phyloP scores from a whole-genome alignment of 805 yeast genomes.

The Limtongozyma cylindracea region DNA sequence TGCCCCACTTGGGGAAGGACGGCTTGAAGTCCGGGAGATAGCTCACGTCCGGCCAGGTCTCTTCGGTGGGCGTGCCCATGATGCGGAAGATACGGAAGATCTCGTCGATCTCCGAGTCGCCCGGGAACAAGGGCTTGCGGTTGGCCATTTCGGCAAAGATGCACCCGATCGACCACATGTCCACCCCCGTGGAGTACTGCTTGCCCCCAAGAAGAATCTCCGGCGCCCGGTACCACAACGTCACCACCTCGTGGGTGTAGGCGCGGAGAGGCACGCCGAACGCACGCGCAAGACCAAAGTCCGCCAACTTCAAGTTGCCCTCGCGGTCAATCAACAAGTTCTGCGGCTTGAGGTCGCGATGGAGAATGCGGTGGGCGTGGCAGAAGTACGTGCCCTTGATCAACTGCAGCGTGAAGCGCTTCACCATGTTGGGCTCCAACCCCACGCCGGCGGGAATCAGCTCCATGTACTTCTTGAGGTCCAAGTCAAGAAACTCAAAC shows the following conservation, averaged over 20 bases:
- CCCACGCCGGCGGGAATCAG: constrained; percentile 79
- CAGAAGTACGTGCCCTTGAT: constrained; percentile 82
- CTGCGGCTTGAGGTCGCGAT: constrained; percentile 92
- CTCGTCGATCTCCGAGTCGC: constrained; percentile 95
- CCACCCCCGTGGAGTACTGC: constrained; percentile 94
- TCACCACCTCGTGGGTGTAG: constrained; percentile 94
- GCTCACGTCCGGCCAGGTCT: constrained; percentile 84
- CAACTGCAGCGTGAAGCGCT: constrained; percentile 78
- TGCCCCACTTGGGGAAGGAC: constrained; percentile 77
- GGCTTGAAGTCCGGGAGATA: constrained; percentile 82
- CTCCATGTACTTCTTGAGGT: constrained; percentile 93
- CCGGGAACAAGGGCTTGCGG: constrained; percentile 87
- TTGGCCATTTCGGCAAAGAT: constrained; percentile 96
- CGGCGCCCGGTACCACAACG: constrained; percentile 94
- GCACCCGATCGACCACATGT: constrained; percentile 97
- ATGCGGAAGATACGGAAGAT: constrained; percentile 79
- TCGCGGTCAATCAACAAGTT: constrained; percentile 85
- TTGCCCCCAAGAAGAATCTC: constrained; percentile 90
- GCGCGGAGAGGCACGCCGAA: constrained; percentile 95
- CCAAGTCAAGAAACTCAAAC: constrained; percentile 83
- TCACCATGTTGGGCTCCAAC: constrained; percentile 73
- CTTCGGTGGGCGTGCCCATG: constrained; percentile 86
- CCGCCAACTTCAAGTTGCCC: constrained; percentile 45
- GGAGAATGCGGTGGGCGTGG: constrained; percentile 83
- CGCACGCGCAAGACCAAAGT: constrained; percentile 91